Evolutionary conservation across 352 stramenopile genomes (phyloP).

Genomic region (Pythium guiyangense): DNA sequence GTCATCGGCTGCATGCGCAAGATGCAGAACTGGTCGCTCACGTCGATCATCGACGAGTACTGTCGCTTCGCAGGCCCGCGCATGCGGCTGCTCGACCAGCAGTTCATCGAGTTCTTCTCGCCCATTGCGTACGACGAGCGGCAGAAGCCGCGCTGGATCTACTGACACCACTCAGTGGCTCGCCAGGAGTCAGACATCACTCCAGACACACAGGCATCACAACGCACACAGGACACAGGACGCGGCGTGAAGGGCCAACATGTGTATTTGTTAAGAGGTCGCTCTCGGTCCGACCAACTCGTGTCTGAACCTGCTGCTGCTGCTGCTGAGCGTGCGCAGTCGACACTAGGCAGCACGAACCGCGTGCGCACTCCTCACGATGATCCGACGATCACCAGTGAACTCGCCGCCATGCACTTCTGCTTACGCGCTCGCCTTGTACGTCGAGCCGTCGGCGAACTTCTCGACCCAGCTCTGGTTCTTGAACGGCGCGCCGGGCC

Average conservation of each 20-base stretch:
- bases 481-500: conserved; percentile 93
- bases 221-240: too few relatives aligned
- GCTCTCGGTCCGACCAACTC: too few relatives aligned
- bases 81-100: conserved; percentile 83
- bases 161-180: conserved; percentile 15
- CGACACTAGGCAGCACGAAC: too few relatives aligned
- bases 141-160: conserved; percentile 73
- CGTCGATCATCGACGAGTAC: conserved; percentile 88
- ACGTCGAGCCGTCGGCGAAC: conserved; percentile 90
- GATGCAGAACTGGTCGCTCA: conserved; percentile 85
- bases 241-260: too few relatives aligned
- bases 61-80: conserved; percentile 78
- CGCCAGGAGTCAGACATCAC: background rate
- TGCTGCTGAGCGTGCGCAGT: too few relatives aligned
- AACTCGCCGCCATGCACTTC: background rate
- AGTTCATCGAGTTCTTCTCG: conserved; percentile 90
- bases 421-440: conserved; percentile 71
- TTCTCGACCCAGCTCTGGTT: conserved; percentile 95
- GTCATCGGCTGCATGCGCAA: conserved; percentile 86
- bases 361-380: too few relatives aligned
- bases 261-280: too few relatives aligned
- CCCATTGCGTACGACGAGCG: conserved; percentile 78
- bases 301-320: too few relatives aligned
- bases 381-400: background rate
- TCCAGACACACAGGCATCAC: too few relatives aligned